These are phyloP conservation scores for Brassica rapa DNA, from an alignment of 345 rosid species.

Conservation along the genomic window DNA sequence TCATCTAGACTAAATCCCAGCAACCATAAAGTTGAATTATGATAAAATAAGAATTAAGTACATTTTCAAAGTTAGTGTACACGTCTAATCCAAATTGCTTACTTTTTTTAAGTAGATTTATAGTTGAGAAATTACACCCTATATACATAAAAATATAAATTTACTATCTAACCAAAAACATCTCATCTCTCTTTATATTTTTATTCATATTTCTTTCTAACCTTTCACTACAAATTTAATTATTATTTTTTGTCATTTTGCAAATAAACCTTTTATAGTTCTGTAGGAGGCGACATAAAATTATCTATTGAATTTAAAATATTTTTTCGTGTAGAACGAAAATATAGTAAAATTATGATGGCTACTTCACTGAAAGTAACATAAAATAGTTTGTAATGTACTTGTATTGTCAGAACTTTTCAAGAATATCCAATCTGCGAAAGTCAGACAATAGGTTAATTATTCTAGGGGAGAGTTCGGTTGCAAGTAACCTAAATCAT, in stretches of 20 bases:
- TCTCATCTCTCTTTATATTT: too few species aligned
- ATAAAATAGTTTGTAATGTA: not conserved
- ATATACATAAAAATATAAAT: too few species aligned
- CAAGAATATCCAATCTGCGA: not conserved
- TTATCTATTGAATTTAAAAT: not conserved
- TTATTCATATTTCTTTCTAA: too few species aligned
- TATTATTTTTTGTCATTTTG: too few species aligned
- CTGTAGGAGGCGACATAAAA: conserved; percentile 4
- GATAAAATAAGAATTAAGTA: not conserved
- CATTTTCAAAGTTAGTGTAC: not conserved
- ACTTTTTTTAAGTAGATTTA: not conserved
- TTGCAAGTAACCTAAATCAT: not conserved
- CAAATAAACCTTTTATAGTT: not conserved
- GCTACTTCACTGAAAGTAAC: not conserved
- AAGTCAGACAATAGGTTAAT: not conserved
- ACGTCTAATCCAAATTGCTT: not conserved
- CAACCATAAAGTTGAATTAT: not conserved
- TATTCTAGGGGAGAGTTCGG: not conserved
- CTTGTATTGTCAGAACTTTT: not conserved
- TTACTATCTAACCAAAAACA: too few species aligned
- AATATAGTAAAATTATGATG: not conserved
- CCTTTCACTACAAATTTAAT: too few species aligned
- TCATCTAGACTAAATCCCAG: not conserved
- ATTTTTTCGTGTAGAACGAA: too few species aligned
- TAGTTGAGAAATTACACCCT: not conserved